Evolutionary conservation across 2,329 filamentous ascomycete genomes (phyloP), one percentile per base, ranked within the genome.

Genomic region (Hysterium pulicare): DNA sequence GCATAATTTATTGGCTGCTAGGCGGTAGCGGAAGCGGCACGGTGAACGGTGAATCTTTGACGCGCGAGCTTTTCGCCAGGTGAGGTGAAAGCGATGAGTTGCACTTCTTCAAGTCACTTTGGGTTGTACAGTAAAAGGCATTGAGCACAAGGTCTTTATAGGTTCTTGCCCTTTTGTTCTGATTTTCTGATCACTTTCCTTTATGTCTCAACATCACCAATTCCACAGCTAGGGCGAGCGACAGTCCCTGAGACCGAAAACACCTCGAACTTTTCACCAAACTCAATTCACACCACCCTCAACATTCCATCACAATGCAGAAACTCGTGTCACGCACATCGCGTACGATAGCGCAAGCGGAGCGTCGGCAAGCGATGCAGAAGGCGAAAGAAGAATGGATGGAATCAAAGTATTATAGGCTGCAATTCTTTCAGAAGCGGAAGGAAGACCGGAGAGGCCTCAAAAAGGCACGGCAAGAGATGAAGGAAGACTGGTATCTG

Each of bases 401-500:
- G 55, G 51, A 40, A 66, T 52, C 51, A 50, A 60, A 11, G 54
- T 56, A 43, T 61, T 56, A 43, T 54, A 63, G 35, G 44, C 53
- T 33, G 37, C 47, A 32, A 42, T 68, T 42, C 41, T 50, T 28
- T 47, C 43, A 31, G 23, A 41, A 13, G 37, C 42, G 44, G 35
- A 46, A 54, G 9, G 57, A 68, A 44, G 58, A 54, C 41, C 40
- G 5, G 28, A 41, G 2, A 42, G 8, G 13, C 62, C 44, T 77
- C 46, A 69, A 70, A 49, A 57, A 61, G 13, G 80, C 79, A 33
- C 76, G 79, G 41, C 61, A 71, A 50, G 74, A 77, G 38, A 78
- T 86, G 40, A 78, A 76, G 47, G 86, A 95, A 62, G 84, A 91
- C 65, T 95, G 86, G 81, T 73, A 84, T 49, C 69, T 89, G 51